Base-by-base conservation (phyloP, 1,284 basidiomycete species). In the Moesziomyces antarcticus region DNA sequence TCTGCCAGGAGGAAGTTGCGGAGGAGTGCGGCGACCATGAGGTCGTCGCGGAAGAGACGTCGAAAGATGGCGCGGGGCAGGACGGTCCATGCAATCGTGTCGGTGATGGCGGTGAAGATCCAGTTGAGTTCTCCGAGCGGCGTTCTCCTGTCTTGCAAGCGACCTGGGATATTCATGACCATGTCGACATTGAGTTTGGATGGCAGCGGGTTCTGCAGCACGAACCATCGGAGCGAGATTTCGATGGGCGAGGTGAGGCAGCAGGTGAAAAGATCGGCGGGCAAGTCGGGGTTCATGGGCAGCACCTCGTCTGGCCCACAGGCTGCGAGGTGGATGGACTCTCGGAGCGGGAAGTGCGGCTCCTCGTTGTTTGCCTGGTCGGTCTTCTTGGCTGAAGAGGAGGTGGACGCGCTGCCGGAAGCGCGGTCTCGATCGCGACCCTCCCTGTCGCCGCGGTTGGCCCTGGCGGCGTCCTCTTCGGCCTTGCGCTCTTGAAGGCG, bases 41-140 rank as follows among this genome's bases (percentile, higher is more conserved):
- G 89, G 83, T 99, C 96, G 65, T 95, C 97, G 49, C 97, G 89
- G 85, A 98, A 99, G 33, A 99, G 87, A 41, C 93, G 89, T 45
- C 94, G 94, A 85, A 99, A 99, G 13, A 94, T 89, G 53, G 96
- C 93, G 52, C 92, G 89, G 21, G 94, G 92, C 81, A 99, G 94
- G 0, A 94, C 93, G 13, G 95, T 94, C 96, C 97, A 99, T 14
- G 97, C 97, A 72, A 99, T 98, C 9, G 96, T 98, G 85, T 99
- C 96, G 18, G 96, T 99, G 72, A 99, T 94, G 43, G 96, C 94
- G 2, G 94, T 98, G 86, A 99, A 98, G 77, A 99, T 98, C 96
- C 97, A 99, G 85, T 97, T 97, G 27, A 99, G 89, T 85, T 99
- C 96, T 54, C 96, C 96, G 2, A 99, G 88, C 0, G 96, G 96